phyloP scores from a whole-genome alignment of 495 filamentous ascomycete species.

The Talaromyces ruber region DNA sequence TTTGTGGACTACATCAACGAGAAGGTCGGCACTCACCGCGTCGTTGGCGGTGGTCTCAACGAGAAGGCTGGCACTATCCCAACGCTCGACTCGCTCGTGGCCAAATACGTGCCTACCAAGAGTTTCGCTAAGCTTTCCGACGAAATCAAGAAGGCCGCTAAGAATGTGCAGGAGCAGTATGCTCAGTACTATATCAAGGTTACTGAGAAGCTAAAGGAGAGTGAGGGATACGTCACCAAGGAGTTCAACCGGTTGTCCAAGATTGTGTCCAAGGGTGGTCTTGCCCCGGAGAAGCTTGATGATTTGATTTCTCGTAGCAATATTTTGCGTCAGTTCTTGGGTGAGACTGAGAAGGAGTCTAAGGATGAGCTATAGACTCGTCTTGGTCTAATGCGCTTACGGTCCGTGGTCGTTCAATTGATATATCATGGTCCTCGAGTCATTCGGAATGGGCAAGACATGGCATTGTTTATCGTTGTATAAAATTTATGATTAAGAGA shows the following conservation, averaged over 20 bases:
- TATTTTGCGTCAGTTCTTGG: conserved; percentile 72
- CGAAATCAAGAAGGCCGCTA: conserved; percentile 62
- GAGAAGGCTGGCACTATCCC: conserved; percentile 74
- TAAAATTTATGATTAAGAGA: not conserved
- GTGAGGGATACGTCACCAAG: conserved; percentile 71
- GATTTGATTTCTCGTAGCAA: conserved; percentile 83
- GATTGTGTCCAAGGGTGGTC: conserved; percentile 74
- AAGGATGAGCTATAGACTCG: conserved; percentile 65
- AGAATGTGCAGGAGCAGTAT: conserved; percentile 66
- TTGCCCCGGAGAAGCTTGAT: conserved; percentile 80
- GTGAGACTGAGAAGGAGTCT: conserved; percentile 14
- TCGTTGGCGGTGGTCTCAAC: conserved; percentile 72
- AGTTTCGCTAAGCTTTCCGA: conserved; percentile 49
- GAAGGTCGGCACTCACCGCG: conserved; percentile 82
- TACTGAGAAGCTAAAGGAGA: conserved; percentile 71
- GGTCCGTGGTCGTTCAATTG: not conserved
- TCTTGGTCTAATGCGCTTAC: not conserved
- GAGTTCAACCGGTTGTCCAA: conserved; percentile 74
- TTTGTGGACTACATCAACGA: conserved; percentile 78
- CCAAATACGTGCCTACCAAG: conserved; percentile 47
- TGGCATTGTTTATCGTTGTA: not conserved
- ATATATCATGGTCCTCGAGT: not conserved
- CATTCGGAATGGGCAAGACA: not conserved
- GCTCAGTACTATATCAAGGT: conserved; percentile 93
- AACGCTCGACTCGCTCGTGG: conserved; percentile 63